Percentiles rank a stretch among this genome's conserved stretches.
phyloP scores from a whole-genome alignment of 1,284 basidiomycete species.

The Bjerkandera adusta region DNA sequence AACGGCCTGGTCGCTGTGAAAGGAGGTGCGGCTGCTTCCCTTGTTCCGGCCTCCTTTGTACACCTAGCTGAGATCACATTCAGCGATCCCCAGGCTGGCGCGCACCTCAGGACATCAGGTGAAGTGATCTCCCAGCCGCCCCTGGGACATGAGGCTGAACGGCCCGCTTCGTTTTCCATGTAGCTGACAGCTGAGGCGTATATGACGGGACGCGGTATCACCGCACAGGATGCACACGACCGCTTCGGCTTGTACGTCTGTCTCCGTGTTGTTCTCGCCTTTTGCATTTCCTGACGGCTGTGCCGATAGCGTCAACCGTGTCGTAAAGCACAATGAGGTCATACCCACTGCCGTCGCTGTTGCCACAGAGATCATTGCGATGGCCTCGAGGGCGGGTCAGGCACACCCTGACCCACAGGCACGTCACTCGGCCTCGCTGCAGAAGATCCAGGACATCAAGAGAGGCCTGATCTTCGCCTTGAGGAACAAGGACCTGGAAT shows the following conservation, averaged over 20 bases:
- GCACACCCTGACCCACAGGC: no score
- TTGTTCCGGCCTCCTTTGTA: no score
- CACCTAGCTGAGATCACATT: not conserved
- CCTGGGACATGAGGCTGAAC: not conserved
- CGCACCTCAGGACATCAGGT: constrained; percentile 64
- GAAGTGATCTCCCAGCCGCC: constrained; percentile 10
- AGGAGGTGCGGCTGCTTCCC: constrained; percentile 47
- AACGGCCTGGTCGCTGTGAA: constrained; percentile 70
- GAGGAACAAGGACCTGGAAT: no score
- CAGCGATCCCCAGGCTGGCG: constrained; percentile 56
- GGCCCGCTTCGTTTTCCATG: not conserved
- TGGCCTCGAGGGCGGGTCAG: no score
- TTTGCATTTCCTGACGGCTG: not conserved
- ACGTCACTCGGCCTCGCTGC: no score
- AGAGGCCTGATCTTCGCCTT: no score
- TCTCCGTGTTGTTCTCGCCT: not conserved
- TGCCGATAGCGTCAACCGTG: constrained; percentile 10
- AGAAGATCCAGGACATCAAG: no score
- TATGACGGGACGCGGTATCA: constrained; percentile 62
- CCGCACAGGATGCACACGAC: constrained; percentile 59
- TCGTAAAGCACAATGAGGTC: not conserved
- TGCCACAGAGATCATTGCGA: not conserved
- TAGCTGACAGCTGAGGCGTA: constrained; percentile 75
- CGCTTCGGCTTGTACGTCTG: constrained; percentile 67
- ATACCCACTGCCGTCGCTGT: not conserved